Conservation (phyloP, 2,329 filamentous ascomycete species). For the Xylariomycetidae sp. region DNA sequence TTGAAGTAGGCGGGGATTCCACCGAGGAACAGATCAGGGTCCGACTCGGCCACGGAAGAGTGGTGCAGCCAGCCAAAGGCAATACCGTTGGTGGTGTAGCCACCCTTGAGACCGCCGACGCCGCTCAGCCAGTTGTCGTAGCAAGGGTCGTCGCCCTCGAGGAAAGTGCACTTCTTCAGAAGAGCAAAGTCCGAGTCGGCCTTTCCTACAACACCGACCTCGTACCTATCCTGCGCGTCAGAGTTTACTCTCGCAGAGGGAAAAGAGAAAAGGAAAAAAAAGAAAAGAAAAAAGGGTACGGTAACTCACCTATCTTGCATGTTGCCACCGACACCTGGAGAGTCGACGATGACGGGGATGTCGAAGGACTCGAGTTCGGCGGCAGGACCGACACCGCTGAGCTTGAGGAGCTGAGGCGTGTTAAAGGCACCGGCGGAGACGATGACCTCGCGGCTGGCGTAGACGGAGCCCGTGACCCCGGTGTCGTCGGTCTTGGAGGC, state of each 20-base stretch:
- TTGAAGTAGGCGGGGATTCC: constrained; percentile 12
- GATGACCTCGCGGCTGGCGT: constrained; percentile 23
- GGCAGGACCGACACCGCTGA: constrained; percentile 27
- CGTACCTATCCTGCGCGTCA: constrained; percentile 22
- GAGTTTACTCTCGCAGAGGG: not conserved
- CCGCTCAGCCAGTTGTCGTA: constrained; percentile 10
- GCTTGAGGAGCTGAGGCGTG: constrained; percentile 28
- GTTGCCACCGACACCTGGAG: constrained; percentile 30
- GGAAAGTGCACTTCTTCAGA: constrained; percentile 12
- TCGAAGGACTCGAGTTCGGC: constrained; percentile 17
- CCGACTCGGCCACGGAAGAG: constrained; percentile 7
- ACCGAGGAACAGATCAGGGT: constrained; percentile 12
- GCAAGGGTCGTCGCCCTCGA: constrained; percentile 12
- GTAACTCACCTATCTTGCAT: constrained; percentile 21
- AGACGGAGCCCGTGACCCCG: constrained; percentile 4
- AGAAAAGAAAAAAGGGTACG: not conserved
- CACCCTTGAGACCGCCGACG: constrained; percentile 6
- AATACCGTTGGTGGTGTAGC: constrained; percentile 16
- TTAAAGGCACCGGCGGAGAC: constrained; percentile 26
- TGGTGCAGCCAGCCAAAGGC: constrained; percentile 11
- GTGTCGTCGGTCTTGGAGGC: not conserved
- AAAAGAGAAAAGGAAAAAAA: not conserved
- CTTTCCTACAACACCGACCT: constrained; percentile 15
- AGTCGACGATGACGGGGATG: constrained; percentile 24
- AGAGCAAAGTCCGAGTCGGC: constrained; percentile 10